A percentile compares a stretch with the other conserved stretches of the same genome.
phyloP scores from a whole-genome alignment of 805 yeast genomes.

The Wickerhamomyces chambardii region DNA sequence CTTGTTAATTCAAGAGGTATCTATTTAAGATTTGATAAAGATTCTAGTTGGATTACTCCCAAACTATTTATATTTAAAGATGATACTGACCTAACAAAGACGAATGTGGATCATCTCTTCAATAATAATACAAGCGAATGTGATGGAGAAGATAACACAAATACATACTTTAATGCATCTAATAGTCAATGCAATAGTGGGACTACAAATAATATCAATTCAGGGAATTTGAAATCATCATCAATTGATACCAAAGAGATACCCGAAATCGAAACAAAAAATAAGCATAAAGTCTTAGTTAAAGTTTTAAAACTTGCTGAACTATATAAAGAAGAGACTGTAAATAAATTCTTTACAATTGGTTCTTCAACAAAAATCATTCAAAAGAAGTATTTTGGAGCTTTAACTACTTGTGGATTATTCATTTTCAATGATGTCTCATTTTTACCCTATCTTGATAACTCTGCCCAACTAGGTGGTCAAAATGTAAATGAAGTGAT shows the following conservation, averaged over 20 bases:
- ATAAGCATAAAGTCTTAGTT: conserved; percentile 7
- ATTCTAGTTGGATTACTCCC: conserved; percentile 16
- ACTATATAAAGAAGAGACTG: conserved; percentile 29
- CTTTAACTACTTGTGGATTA: conserved; percentile 42
- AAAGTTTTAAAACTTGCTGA: conserved; percentile 32
- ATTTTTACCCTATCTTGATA: conserved; percentile 18
- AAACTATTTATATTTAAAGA: conserved; percentile 14
- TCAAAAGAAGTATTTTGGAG: conserved; percentile 37
- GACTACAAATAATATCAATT: too few species aligned
- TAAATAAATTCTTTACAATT: conserved; percentile 21
- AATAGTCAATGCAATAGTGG: too few species aligned
- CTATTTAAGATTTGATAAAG: conserved; percentile 21
- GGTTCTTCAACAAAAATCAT: conserved; percentile 16
- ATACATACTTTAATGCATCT: too few species aligned
- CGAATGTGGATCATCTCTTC: too few species aligned
- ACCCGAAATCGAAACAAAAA: too few species aligned
- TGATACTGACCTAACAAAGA: conserved; percentile 3
- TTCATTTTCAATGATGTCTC: conserved; percentile 33
- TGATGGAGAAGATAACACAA: too few species aligned
- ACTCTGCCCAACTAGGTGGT: conserved; percentile 15
- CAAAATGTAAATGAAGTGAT: conserved; percentile 19
- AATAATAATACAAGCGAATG: too few species aligned
- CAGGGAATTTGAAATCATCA: too few species aligned
- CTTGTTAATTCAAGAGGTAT: conserved; percentile 19
- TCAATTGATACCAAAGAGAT: too few species aligned